phyloP scores from a whole-genome alignment of 2,329 filamentous ascomycete species.

The Phialophora macrospora region DNA sequence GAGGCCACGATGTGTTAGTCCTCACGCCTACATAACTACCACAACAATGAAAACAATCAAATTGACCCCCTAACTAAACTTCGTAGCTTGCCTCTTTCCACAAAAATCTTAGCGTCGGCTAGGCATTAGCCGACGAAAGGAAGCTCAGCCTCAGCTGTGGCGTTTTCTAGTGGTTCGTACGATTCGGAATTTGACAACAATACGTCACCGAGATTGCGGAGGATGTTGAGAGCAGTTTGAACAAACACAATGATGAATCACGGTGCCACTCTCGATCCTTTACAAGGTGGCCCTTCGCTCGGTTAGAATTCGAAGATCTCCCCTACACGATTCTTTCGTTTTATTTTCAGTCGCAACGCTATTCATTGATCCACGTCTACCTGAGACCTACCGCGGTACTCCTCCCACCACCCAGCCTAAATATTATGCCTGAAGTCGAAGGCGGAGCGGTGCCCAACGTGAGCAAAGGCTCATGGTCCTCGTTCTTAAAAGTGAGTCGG shows the following conservation, averaged over 20 bases:
- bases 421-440: slow-evolving; percentile 46
- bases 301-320: slow-evolving; percentile 5
- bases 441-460: slow-evolving; percentile 48
- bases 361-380: not conserved
- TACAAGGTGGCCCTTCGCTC: slow-evolving; percentile 7
- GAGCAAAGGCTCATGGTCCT: slow-evolving; percentile 52
- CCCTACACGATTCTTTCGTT: not conserved
- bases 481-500: slow-evolving; percentile 52
- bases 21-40: slow-evolving; percentile 11
- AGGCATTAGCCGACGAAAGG: not conserved
- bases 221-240: not conserved
- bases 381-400: not conserved
- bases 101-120: not conserved
- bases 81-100: too few species aligned
- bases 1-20: not conserved
- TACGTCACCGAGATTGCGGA: slow-evolving; percentile 24
- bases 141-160: not conserved
- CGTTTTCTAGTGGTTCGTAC: slow-evolving; percentile 16
- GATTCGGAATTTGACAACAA: slow-evolving; percentile 20
- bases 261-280: not conserved
- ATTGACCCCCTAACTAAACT: not conserved
- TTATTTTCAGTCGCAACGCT: not conserved
- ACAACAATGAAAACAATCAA: not conserved
- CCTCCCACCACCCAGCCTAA: not conserved
- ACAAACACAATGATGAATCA: not conserved